phyloP scores from a whole-genome alignment of 805 yeast genomes.

The Zygosaccharomyces kombuchaensis region DNA sequence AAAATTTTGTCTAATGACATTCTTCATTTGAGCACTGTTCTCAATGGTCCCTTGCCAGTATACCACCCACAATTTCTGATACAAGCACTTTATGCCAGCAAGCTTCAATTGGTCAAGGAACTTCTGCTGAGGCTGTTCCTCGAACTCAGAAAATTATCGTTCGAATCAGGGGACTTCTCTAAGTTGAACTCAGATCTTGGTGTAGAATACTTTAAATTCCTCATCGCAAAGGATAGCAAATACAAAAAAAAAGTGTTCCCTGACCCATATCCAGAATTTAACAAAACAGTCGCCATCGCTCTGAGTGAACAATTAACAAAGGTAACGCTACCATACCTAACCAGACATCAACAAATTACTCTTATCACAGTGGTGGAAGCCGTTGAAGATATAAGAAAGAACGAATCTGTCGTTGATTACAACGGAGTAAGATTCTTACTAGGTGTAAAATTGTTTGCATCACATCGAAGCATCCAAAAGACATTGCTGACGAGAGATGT shows the following conservation, averaged over 20 bases:
- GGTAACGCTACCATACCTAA: conserved; percentile 68
- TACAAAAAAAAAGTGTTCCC: conserved; percentile 29
- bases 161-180: conserved; percentile 35
- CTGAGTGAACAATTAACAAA: conserved; percentile 59
- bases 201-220: conserved; percentile 29
- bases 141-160: conserved; percentile 50
- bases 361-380: conserved; percentile 66
- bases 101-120: conserved; percentile 49
- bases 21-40: conserved; percentile 64
- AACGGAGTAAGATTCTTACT: conserved; percentile 69
- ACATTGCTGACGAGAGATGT: conserved; percentile 73
- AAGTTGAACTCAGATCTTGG: conserved; percentile 34
- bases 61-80: conserved; percentile 88
- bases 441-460: conserved; percentile 63
- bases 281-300: conserved; percentile 40
- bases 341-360: conserved; percentile 89
- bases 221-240: conserved; percentile 20
- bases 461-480: conserved; percentile 47
- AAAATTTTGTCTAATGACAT: conserved; percentile 51
- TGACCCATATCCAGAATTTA: conserved; percentile 42
- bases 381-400: conserved; percentile 49
- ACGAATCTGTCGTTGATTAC: conserved; percentile 32
- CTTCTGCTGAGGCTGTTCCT: conserved; percentile 53
- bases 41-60: conserved; percentile 85
- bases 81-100: conserved; percentile 65